Percentiles rank a stretch among this genome's conserved stretches.
These are phyloP conservation scores for Pyricularia sp. DNA, from an alignment of 2,329 filamentous ascomycete species.

Conservation along the genomic window DNA sequence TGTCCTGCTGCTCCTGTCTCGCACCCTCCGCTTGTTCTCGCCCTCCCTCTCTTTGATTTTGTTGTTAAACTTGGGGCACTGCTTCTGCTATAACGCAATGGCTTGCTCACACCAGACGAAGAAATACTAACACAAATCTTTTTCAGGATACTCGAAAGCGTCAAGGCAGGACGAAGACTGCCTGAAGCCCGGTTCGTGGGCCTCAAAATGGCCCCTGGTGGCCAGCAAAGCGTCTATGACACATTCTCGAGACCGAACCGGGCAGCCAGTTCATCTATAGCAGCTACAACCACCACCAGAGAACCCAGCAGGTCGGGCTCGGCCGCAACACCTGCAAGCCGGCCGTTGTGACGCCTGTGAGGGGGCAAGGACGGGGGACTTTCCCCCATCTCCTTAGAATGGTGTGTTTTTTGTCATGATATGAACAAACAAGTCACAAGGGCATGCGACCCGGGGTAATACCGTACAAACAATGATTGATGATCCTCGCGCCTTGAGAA, in stretches of 20 bases:
- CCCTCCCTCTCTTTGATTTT: background rate
- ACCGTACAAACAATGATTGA: background rate
- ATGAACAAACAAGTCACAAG: background rate
- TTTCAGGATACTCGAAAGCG: conserved; percentile 68
- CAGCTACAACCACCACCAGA: background rate
- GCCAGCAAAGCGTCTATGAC: conserved; percentile 55
- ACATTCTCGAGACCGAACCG: conserved; percentile 11
- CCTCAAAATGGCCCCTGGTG: conserved; percentile 49
- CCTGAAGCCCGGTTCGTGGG: conserved; percentile 64
- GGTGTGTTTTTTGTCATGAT: background rate
- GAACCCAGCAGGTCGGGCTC: background rate
- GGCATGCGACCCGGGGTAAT: background rate
- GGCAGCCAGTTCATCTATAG: background rate
- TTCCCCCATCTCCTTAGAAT: background rate
- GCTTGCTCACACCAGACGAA: background rate
- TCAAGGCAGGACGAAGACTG: conserved; percentile 65
- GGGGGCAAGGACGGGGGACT: background rate
- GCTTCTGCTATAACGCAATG: background rate
- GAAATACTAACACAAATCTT: background rate
- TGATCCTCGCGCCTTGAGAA: background rate
- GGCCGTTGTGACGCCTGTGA: background rate
- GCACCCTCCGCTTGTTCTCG: background rate
- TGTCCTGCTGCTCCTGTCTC: background rate
- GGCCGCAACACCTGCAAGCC: background rate
- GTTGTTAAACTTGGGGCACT: background rate